Evolutionary conservation across 495 filamentous ascomycete genomes (phyloP).

Genomic region (Neurospora tetraspora): DNA sequence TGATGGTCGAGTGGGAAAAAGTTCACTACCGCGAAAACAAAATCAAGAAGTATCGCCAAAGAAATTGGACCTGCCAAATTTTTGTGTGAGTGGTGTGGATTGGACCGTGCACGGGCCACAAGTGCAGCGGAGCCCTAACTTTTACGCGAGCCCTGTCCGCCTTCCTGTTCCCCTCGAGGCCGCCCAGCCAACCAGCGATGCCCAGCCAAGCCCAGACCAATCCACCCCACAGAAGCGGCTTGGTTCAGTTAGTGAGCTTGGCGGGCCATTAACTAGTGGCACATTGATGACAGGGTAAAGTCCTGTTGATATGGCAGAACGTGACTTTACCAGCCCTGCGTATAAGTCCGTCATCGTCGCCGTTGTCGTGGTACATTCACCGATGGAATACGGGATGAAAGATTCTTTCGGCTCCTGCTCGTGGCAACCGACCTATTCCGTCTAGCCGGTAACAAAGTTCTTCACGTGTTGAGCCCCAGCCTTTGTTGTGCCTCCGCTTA

Average conservation of each 20-base stretch:
- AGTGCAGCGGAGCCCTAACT: slow-evolving; percentile 25
- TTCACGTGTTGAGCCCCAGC: not conserved
- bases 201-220: not conserved
- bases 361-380: not conserved
- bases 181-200: not conserved
- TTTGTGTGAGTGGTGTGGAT: slow-evolving; percentile 22
- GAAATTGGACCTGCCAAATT: slow-evolving; percentile 16
- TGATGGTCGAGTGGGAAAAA: slow-evolving; percentile 20
- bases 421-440: not conserved
- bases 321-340: not conserved
- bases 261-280: not conserved
- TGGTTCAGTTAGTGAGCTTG: not conserved
- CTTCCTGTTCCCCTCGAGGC: not conserved
- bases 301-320: not conserved
- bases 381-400: not conserved
- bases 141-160: not conserved
- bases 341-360: not conserved
- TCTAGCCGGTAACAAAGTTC: not conserved
- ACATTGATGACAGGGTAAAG: not conserved
- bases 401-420: not conserved
- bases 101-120: slow-evolving; percentile 11
- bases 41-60: slow-evolving; percentile 6
- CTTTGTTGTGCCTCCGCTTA: not conserved
- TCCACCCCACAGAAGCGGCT: not conserved
- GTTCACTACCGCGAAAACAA: slow-evolving; percentile 13